Evolutionary conservation across 2,329 filamentous ascomycete species (phyloP).

Genomic region (Zalaria sp.): DNA sequence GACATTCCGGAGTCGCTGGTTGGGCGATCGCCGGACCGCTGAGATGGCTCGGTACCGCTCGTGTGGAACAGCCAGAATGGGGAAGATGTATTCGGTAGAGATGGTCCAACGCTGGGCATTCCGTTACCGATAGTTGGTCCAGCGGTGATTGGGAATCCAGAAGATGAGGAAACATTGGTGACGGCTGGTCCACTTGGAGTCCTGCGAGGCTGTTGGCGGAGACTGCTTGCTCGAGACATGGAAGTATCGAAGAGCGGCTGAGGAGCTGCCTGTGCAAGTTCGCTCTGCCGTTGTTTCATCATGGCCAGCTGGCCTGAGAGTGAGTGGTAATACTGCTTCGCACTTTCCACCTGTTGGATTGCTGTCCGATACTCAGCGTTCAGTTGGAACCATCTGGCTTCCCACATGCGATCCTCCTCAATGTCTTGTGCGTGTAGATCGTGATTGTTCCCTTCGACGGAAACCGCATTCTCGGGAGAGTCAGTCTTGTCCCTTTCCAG

Average conservation of each 20-base stretch:
- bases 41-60: constrained; percentile 41
- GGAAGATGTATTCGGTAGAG: constrained; percentile 33
- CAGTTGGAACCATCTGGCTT: constrained; percentile 17
- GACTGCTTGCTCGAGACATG: constrained; percentile 7
- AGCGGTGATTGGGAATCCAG: constrained; percentile 24
- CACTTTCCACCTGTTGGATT: constrained; percentile 16
- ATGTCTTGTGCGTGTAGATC: constrained; percentile 13
- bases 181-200: constrained; percentile 18
- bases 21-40: constrained; percentile 10
- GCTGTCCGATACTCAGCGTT: constrained; percentile 17
- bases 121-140: constrained; percentile 31
- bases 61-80: constrained; percentile 45
- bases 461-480: constrained; percentile 21
- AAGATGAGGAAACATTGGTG: constrained; percentile 17
- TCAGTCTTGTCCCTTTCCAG: constrained; percentile 53
- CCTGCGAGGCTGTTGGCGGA: constrained; percentile 22
- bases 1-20: constrained; percentile 34
- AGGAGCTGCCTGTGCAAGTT: constrained; percentile 22
- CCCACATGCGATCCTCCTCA: constrained; percentile 26
- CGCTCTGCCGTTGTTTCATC: constrained; percentile 29
- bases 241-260: constrained; percentile 10
- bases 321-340: constrained; percentile 31
- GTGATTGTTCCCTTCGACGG: constrained; percentile 10
- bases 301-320: constrained; percentile 28
- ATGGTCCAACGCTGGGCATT: constrained; percentile 35